phyloP scores from a whole-genome alignment of 129 eudicot genomes.

The Chrysanthemum seticuspe region DNA sequence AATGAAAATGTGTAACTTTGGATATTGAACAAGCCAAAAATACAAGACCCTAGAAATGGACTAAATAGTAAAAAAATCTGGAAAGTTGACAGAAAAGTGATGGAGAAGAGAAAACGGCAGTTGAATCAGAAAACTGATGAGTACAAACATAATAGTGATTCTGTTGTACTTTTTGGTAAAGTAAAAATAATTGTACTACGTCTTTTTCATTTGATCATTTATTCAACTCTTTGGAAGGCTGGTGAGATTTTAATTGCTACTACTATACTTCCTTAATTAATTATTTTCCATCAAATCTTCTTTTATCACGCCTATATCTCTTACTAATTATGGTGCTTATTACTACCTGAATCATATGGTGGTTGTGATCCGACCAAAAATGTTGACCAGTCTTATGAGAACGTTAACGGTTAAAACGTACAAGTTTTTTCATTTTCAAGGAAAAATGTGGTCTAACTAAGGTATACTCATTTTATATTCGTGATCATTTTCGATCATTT shows the following conservation, averaged over 20 bases:
- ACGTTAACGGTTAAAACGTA: constrained; percentile 12
- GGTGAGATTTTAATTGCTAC: constrained; percentile 17
- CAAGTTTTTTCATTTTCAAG: too few species aligned
- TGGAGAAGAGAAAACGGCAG: constrained; percentile 29
- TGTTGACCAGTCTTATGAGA: neutral
- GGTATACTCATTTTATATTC: too few species aligned
- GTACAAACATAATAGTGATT: constrained; percentile 13
- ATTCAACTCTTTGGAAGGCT: neutral
- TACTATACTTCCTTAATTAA: neutral
- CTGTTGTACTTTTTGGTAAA: constrained; percentile 23
- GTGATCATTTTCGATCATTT: too few species aligned
- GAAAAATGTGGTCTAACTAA: too few species aligned
- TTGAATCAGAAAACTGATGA: constrained; percentile 29
- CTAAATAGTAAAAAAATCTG: neutral
- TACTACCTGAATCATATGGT: constrained; percentile 26
- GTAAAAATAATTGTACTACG: neutral
- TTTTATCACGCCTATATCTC: constrained; percentile 49
- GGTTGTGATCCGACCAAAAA: neutral
- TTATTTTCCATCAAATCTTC: constrained; percentile 12
- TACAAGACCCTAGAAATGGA: constrained; percentile 28
- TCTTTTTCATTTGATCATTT: neutral
- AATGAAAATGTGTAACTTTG: neutral
- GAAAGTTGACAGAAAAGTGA: constrained; percentile 36
- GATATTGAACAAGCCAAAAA: neutral
- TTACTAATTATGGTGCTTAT: constrained; percentile 29